Evolutionary conservation across 2,329 filamentous ascomycete species (phyloP).

Genomic region (Coniella lustricola): DNA sequence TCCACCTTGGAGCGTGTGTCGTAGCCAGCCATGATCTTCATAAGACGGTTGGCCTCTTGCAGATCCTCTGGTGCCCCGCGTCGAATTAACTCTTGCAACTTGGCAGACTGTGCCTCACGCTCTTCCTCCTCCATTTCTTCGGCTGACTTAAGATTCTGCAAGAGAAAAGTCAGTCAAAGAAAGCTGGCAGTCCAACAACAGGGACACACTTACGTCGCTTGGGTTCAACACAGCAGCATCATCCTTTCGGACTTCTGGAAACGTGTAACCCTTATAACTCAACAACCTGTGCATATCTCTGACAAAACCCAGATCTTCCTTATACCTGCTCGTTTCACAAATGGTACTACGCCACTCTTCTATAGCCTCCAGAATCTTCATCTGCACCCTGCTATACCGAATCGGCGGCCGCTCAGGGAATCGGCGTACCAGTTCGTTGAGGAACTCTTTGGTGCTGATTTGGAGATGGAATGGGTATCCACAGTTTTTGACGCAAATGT

Average conservation of each 20-base stretch:
- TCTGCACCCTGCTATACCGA: constrained; percentile 78
- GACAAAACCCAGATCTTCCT: constrained; percentile 93
- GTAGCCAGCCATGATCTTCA: constrained; percentile 99
- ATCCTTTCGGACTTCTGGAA: constrained; percentile 85
- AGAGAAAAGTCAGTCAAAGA: neutral
- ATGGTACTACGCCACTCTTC: constrained; percentile 98
- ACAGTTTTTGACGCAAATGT: constrained; percentile 99
- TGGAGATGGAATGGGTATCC: constrained; percentile 98
- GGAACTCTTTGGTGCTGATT: constrained; percentile 96
- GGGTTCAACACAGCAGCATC: constrained; percentile 96
- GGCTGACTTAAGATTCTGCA: constrained; percentile 83
- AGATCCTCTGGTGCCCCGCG: constrained; percentile 86
- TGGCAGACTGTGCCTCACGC: constrained; percentile 89
- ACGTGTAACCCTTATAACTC: constrained; percentile 94
- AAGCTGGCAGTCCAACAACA: neutral
- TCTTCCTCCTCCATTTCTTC: constrained; percentile 99
- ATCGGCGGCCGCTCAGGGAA: constrained; percentile 92
- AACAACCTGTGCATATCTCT: constrained; percentile 94
- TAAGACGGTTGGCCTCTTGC: constrained; percentile 92
- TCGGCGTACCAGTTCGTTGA: constrained; percentile 93
- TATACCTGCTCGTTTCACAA: constrained; percentile 96
- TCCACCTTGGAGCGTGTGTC: constrained; percentile 95
- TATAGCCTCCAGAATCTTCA: constrained; percentile 88
- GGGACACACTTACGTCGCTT: constrained; percentile 67
- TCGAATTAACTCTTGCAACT: constrained; percentile 92